Evolutionary conservation across 441 rosid genomes (phyloP).

Genomic region (Erodium texanum): DNA sequence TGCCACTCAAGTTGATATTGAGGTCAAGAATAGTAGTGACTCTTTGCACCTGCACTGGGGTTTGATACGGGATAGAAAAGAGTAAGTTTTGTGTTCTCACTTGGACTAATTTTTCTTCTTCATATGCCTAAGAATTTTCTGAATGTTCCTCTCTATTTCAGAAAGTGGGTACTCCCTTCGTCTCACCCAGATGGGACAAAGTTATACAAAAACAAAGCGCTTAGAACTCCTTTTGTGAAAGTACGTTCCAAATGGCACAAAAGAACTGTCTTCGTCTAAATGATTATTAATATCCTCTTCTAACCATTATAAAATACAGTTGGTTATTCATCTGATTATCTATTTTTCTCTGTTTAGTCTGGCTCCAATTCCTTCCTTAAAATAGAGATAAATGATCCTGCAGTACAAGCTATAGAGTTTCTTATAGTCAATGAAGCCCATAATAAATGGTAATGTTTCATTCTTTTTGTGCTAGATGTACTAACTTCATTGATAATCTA

Average conservation of each 20-base stretch:
- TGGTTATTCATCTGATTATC: conserved; percentile 16
- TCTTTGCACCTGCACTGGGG: conserved; percentile 93
- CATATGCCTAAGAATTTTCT: background rate
- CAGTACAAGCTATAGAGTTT: conserved; percentile 79
- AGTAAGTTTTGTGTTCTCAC: conserved; percentile 37
- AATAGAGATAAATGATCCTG: conserved; percentile 74
- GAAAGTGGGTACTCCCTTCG: conserved; percentile 88
- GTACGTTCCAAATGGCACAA: conserved; percentile 33
- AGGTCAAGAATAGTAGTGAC: conserved; percentile 45
- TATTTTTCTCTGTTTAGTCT: conserved; percentile 34
- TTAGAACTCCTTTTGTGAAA: conserved; percentile 75
- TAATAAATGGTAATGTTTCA: conserved; percentile 64
- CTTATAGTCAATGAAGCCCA: conserved; percentile 72
- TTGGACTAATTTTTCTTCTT: background rate
- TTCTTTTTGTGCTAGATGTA: conserved; percentile 12
- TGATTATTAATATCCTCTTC: background rate
- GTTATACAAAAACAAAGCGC: conserved; percentile 81
- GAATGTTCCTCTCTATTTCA: conserved; percentile 23
- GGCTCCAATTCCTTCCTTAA: conserved; percentile 56
- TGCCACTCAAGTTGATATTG: conserved; percentile 43
- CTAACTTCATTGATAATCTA: conserved; percentile 9
- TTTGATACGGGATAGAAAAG: conserved; percentile 52
- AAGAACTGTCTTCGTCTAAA: background rate
- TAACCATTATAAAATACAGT: conserved; percentile 8
- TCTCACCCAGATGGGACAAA: conserved; percentile 62